These are phyloP conservation scores for Boletus reticulatus DNA, from an alignment of 768 basidiomycete species.

Conservation along the genomic window DNA sequence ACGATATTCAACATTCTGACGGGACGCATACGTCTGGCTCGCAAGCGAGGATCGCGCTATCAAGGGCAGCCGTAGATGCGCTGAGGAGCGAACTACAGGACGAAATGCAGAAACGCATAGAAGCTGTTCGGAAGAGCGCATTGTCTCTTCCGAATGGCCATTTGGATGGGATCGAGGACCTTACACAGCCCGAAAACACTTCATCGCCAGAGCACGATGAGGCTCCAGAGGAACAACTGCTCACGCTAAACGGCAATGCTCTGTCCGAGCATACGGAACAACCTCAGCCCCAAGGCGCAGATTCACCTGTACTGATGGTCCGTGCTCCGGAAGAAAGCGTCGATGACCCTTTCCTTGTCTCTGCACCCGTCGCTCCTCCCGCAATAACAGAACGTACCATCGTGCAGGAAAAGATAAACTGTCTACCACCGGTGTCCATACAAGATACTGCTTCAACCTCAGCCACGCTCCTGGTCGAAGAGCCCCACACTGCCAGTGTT, in stretches of 20 bases:
- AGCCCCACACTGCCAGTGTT: conserved; percentile 3
- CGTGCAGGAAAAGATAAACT: background rate
- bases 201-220: background rate
- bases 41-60: conserved; percentile 49
- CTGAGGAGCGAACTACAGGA: conserved; percentile 57
- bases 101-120: conserved; percentile 52
- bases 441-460: conserved; percentile 4
- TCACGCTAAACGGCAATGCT: background rate
- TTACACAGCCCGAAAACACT: background rate
- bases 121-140: conserved; percentile 14
- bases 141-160: background rate
- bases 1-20: conserved; percentile 24
- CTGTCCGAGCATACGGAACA: background rate
- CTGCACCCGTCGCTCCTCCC: background rate
- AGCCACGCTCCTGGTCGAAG: conserved; percentile 12
- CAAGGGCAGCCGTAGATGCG: conserved; percentile 47
- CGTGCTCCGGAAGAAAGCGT: background rate
- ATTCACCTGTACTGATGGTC: conserved; percentile 1
- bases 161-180: background rate
- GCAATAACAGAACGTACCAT: background rate
- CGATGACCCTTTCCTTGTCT: conserved; percentile 11
- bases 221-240: background rate
- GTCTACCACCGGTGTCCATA: background rate
- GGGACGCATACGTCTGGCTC: conserved; percentile 38
- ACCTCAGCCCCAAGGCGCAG: background rate